phyloP scores from a whole-genome alignment of 768 basidiomycete species.

The Tricholoma sp. region DNA sequence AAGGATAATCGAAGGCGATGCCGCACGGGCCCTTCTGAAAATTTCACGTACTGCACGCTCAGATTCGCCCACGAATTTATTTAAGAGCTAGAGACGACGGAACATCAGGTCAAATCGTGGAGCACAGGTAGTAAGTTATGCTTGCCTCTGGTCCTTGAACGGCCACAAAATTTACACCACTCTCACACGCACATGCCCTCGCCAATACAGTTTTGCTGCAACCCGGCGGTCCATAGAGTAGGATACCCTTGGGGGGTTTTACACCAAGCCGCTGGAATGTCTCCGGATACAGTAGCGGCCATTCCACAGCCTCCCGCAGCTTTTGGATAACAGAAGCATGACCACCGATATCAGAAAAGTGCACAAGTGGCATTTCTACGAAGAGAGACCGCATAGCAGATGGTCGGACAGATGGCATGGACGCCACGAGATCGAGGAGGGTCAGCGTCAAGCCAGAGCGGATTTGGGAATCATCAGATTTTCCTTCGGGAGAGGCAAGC shows the following conservation, averaged over 20 bases:
- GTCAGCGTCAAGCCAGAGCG: slow-evolving; percentile 36
- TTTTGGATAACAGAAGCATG: slow-evolving; percentile 78
- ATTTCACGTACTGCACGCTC: slow-evolving; percentile 93
- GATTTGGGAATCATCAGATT: slow-evolving; percentile 10
- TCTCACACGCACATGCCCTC: slow-evolving; percentile 88
- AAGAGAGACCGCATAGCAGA: slow-evolving; percentile 94
- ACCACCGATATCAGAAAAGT: slow-evolving; percentile 88
- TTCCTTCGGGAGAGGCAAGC: slow-evolving; percentile 31
- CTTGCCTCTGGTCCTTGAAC: slow-evolving; percentile 95
- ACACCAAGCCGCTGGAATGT: slow-evolving; percentile 87
- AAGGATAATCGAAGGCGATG: slow-evolving; percentile 93
- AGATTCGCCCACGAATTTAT: slow-evolving; percentile 97
- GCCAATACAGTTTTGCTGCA: slow-evolving; percentile 95
- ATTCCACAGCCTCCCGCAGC: slow-evolving; percentile 88
- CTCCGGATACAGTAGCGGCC: slow-evolving; percentile 87
- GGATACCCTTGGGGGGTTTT: slow-evolving; percentile 80
- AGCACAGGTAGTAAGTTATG: slow-evolving; percentile 2
- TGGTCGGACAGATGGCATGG: slow-evolving; percentile 78
- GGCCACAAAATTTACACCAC: slow-evolving; percentile 93
- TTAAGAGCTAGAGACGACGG: slow-evolving; percentile 62
- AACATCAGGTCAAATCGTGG: not conserved
- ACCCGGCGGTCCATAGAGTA: slow-evolving; percentile 95
- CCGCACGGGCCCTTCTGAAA: slow-evolving; percentile 91
- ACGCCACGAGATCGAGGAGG: slow-evolving; percentile 57
- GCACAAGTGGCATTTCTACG: slow-evolving; percentile 77